phyloP scores from a whole-genome alignment of 805 yeast species.

The Saccharomycopsis sp. region DNA sequence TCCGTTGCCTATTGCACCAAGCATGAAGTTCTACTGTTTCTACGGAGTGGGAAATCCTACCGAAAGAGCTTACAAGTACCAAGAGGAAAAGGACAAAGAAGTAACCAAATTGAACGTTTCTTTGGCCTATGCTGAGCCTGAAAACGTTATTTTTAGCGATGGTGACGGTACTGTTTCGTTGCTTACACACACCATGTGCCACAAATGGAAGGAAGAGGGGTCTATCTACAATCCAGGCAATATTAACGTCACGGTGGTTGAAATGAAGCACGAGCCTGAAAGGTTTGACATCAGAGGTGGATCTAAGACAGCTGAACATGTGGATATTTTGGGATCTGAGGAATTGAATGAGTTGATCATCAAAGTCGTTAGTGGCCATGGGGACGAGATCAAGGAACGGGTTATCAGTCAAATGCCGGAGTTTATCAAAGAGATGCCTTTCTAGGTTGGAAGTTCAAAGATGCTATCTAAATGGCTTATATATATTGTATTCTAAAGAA shows the following conservation, averaged over 20 bases:
- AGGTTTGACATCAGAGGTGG: slow-evolving; percentile 94
- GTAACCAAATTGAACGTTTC: slow-evolving; percentile 55
- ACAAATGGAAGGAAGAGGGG: slow-evolving; percentile 68
- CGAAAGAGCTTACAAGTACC: slow-evolving; percentile 85
- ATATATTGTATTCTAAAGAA: too few relatives aligned
- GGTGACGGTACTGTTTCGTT: slow-evolving; percentile 96
- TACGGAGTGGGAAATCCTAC: slow-evolving; percentile 98
- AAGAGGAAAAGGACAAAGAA: slow-evolving; percentile 53
- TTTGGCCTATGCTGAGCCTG: slow-evolving; percentile 53
- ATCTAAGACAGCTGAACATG: slow-evolving; percentile 96
- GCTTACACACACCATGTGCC: slow-evolving; percentile 83
- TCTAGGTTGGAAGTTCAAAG: slow-evolving; percentile 28
- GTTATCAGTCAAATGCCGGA: slow-evolving; percentile 51
- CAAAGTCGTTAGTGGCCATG: slow-evolving; percentile 76
- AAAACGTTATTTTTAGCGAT: slow-evolving; percentile 77
- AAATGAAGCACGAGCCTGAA: slow-evolving; percentile 90
- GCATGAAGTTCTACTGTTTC: slow-evolving; percentile 79
- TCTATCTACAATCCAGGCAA: slow-evolving; percentile 77
- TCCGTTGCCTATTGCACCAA: slow-evolving; percentile 88
- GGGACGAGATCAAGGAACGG: slow-evolving; percentile 56
- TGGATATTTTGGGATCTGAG: slow-evolving; percentile 90
- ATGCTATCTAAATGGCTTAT: too few relatives aligned
- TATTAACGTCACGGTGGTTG: slow-evolving; percentile 70
- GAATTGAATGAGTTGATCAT: slow-evolving; percentile 82
- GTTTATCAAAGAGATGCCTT: slow-evolving; percentile 52